phyloP scores from a whole-genome alignment of 306 rosid species.

The Corylus americana region DNA sequence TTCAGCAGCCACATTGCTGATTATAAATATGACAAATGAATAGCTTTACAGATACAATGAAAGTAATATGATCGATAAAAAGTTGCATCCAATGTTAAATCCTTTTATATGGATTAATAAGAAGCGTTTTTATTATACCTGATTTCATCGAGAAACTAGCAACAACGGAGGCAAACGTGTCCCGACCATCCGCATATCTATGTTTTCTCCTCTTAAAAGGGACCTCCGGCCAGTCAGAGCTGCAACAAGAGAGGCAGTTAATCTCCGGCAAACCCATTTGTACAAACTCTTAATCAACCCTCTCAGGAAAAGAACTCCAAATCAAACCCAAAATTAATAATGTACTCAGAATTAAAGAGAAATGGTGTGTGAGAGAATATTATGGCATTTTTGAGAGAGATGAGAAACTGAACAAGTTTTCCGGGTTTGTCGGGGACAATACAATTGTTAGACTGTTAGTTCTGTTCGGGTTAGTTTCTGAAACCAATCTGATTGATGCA shows the following conservation, averaged over 20 bases:
- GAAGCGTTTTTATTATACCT: constrained; percentile 27
- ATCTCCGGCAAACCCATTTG: constrained; percentile 21
- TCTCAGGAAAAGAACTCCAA: background rate
- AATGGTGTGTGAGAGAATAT: background rate
- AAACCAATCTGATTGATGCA: background rate
- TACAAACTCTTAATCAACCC: constrained; percentile 11
- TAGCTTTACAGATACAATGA: no score
- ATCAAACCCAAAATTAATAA: background rate
- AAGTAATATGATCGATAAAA: no score
- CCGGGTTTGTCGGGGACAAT: background rate
- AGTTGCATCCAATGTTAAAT: no score
- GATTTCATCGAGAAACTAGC: constrained; percentile 46
- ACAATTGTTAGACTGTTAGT: background rate
- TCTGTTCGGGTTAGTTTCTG: background rate
- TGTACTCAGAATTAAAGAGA: background rate
- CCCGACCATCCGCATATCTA: constrained; percentile 16
- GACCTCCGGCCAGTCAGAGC: background rate
- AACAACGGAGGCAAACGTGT: constrained; percentile 41
- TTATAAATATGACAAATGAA: no score
- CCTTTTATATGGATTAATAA: background rate
- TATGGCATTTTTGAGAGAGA: background rate
- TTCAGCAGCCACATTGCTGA: no score
- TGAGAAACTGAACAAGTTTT: background rate
- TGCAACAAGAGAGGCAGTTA: constrained; percentile 51
- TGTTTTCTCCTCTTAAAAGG: background rate